Base-by-base conservation (phyloP, 176 grass and related monocot genomes). In the Triticum timopheevii region DNA sequence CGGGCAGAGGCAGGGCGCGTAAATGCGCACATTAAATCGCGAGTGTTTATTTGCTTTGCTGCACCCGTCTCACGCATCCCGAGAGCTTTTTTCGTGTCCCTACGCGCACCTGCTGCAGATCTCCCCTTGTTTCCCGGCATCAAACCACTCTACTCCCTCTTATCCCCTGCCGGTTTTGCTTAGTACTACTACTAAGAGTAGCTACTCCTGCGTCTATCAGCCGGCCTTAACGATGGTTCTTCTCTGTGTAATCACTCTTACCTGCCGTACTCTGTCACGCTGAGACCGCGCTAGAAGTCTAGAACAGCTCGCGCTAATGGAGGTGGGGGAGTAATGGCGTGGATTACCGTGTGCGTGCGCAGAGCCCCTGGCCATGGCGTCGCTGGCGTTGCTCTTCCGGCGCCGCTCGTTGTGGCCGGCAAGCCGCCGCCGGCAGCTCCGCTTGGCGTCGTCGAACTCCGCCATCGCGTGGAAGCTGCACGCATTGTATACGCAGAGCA, bases 381-480 rank as follows among this genome's bases (percentile, higher is more conserved):
- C 95, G 74, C 58, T 86, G 77, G 85, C 75, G 79, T 88, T 95
- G 89, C 87, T 95, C 91, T 92, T 95, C 80, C 95, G 94, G 50
- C 93, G 86, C 35, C 95, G 61, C 82, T 97, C 93, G 85, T 98
- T 95, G 93, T 98, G 95, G 4, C 93, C 95, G 1, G 95, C 95
- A 2, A 98, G 61, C 16, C 91, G 88, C 44, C 93, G 90, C 10
- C 93, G 83, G 87, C 95, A 98, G 86, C 95, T 98, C 50, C 93
- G 87, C 93, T 98, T 95, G 0, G 85, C 40, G 42, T 95, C 88
- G 90, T 98, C 95, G 82, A 98, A 98, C 87, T 98, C 93, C 22
- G 95, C 69, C 34, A 93, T 85, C 28, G 73, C 86, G 82, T 98
- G 95, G 92, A 98, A 95, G 84, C 93, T 95, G 81, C 79, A 4